phyloP scores from a whole-genome alignment of 1,139 yeast genomes.

The Suhomyces terraborum region DNA sequence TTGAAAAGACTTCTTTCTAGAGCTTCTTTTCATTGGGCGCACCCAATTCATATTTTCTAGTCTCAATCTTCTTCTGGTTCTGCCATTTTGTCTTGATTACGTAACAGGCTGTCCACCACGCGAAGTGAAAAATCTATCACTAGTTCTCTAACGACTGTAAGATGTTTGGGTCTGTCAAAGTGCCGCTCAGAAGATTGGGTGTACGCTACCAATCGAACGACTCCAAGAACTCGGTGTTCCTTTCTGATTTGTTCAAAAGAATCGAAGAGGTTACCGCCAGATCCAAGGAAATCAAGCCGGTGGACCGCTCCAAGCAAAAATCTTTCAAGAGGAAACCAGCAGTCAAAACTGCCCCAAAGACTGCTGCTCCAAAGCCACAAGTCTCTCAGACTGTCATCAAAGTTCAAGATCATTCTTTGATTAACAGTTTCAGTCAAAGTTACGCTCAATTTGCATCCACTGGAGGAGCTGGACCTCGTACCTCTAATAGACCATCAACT shows the following conservation, averaged over 20 bases:
- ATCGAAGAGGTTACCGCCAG: conserved; percentile 35
- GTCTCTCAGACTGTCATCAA: conserved; percentile 12
- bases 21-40: no score
- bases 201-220: conserved; percentile 20
- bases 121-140: conserved; percentile 13
- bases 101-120: conserved; percentile 9
- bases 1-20: no score
- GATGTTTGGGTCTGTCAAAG: conserved; percentile 11
- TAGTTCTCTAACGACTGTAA: background rate
- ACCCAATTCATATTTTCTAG: no score
- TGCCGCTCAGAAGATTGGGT: conserved; percentile 12
- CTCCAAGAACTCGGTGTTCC: conserved; percentile 19
- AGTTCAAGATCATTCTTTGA: conserved; percentile 16
- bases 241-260: conserved; percentile 38
- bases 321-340: conserved; percentile 10
- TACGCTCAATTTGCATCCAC: conserved; percentile 11
- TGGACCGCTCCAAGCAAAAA: conserved; percentile 14
- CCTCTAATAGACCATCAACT: conserved; percentile 1
- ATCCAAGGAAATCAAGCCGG: conserved; percentile 15
- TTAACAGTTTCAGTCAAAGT: conserved; percentile 14
- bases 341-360: conserved; percentile 2
- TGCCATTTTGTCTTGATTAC: no score
- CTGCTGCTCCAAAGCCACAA: conserved; percentile 4
- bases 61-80: no score
- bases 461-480: conserved; percentile 1